phyloP scores from a whole-genome alignment of 371 early-diverging fungal species.

The Mucor plumbeus region DNA sequence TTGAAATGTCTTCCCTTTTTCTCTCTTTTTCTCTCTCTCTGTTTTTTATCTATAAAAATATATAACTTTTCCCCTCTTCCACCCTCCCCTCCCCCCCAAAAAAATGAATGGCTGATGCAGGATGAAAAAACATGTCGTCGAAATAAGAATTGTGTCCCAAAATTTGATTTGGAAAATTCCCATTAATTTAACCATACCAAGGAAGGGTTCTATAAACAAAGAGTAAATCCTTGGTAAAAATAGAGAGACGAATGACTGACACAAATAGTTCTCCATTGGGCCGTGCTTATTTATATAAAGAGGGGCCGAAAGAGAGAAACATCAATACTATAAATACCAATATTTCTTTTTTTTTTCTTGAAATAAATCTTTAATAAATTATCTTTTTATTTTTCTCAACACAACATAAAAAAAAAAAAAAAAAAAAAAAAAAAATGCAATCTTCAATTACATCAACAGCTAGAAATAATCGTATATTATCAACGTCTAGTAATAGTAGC shows the following conservation, averaged over 20 bases:
- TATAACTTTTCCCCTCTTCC: neutral
- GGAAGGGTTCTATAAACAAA: slow-evolving; percentile 26
- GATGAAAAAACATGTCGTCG: slow-evolving; percentile 22
- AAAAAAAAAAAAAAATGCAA: slow-evolving; percentile 10
- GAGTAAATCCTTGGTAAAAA: slow-evolving; percentile 18
- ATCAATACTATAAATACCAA: slow-evolving; percentile 17
- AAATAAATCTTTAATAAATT: neutral
- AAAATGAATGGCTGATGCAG: slow-evolving; percentile 19
- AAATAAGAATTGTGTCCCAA: slow-evolving; percentile 18
- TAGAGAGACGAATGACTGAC: slow-evolving; percentile 11
- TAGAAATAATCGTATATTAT: slow-evolving; percentile 17
- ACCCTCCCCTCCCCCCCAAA: neutral
- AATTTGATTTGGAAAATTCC: slow-evolving; percentile 15
- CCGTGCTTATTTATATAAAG: slow-evolving; percentile 27
- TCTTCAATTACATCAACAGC: slow-evolving; percentile 13
- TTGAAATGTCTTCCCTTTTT: neutral
- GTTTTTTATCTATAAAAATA: no score
- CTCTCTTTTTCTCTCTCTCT: neutral
- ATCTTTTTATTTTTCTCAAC: neutral
- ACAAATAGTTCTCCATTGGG: slow-evolving; percentile 17
- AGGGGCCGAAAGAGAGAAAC: neutral
- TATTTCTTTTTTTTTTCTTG: slow-evolving; percentile 1
- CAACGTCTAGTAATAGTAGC: slow-evolving; percentile 17
- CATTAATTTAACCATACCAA: slow-evolving; percentile 34
- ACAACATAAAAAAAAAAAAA: no score